A percentile compares a stretch with the other conserved stretches of the same genome.
Evolutionary conservation across 2,329 filamentous ascomycete genomes (phyloP).

Genomic region (Neophaeococcomyces mojaviensis): DNA sequence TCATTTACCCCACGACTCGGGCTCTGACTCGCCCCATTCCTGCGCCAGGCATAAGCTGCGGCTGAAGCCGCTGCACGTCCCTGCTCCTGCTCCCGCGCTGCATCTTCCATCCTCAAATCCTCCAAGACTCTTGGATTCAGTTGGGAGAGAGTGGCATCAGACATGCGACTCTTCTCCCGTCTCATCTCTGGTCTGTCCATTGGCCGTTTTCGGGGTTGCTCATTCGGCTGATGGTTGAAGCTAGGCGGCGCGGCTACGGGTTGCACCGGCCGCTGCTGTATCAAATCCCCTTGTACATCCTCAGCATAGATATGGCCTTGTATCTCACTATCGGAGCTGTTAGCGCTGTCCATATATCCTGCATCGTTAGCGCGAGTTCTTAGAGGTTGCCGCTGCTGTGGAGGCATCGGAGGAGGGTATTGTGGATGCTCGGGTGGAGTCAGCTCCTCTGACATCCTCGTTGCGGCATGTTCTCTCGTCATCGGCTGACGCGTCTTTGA

Average conservation of each 20-base stretch:
- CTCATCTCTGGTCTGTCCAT: conserved; percentile 70
- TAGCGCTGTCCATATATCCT: conserved; percentile 23
- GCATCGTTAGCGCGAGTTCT: conserved; percentile 18
- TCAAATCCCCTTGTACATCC: conserved; percentile 29
- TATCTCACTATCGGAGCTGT: conserved; percentile 34
- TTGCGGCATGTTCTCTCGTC: conserved; percentile 13
- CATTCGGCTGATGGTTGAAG: conserved; percentile 67
- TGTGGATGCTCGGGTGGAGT: conserved; percentile 9
- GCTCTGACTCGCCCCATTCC: conserved; percentile 26
- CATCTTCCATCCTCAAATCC: conserved; percentile 43
- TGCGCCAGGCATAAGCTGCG: conserved; percentile 35
- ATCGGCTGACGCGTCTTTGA: conserved; percentile 13
- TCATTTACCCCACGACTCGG: conserved; percentile 35
- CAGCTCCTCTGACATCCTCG: conserved; percentile 15
- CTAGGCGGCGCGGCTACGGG: conserved; percentile 71
- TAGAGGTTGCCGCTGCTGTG: conserved; percentile 27
- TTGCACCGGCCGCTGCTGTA: conserved; percentile 56
- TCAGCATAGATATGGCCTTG: conserved; percentile 23
- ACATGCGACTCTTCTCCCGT: conserved; percentile 75
- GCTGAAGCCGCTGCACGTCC: conserved; percentile 32
- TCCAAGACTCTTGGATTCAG: conserved; percentile 34
- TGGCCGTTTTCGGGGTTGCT: conserved; percentile 61
- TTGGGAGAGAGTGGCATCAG: conserved; percentile 71
- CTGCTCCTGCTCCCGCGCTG: conserved; percentile 44
- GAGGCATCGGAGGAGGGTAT: conserved; percentile 28